Base-by-base conservation (phyloP, 2,329 filamentous ascomycete species). In the Periconia sp. region DNA sequence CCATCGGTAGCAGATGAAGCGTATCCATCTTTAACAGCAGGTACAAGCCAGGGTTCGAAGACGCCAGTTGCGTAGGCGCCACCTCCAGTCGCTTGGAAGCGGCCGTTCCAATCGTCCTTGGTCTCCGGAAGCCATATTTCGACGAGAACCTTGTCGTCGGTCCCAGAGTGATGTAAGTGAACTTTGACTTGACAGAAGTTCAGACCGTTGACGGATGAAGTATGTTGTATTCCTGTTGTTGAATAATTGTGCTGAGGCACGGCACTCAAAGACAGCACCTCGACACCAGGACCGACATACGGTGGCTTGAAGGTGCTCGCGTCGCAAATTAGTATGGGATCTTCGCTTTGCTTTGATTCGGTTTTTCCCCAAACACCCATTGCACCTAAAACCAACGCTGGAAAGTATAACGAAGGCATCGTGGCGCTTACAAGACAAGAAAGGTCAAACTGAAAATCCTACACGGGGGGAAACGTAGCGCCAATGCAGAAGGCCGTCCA, bases 1-100 rank as follows among this genome's bases (percentile, higher is more conserved):
- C 66, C 66, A 36, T 70, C 60, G 1, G 65, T 68, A 1, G 59
- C 65, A 4, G 57, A 54, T 23, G 63, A 63, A 2, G 65, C 64
- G 50, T 66, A 70, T 9, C 64, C 64, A 23, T 52, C 22, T 10
- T 30, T 29, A 7, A 69, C 34, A n/a, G 65, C 63, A 13, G 42
- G 46, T 9, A 56, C 62, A 22, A 68, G 49, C 3, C 45, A 29
- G 1, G 34, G 30, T 16, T 59, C 58, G 35, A 61, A 58, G 46
- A 65, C 48, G 7, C 65, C 66, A 1, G 60, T 65, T 3, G 52
- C 50, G 31, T 49, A 65, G 2, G 59, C 66, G 5, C 44, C 59
- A 11, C 66, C 67, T 19, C 67, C 66, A 3, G 58, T 59, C 6
- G 59, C 63, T 40, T 66, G 60, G 7, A 66, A 59, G 2, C 66